Evolutionary conservation across 2,329 filamentous ascomycete species (phyloP), one percentile per base, ranked within the genome.

Genomic region (Paraconiothyrium brasiliense): DNA sequence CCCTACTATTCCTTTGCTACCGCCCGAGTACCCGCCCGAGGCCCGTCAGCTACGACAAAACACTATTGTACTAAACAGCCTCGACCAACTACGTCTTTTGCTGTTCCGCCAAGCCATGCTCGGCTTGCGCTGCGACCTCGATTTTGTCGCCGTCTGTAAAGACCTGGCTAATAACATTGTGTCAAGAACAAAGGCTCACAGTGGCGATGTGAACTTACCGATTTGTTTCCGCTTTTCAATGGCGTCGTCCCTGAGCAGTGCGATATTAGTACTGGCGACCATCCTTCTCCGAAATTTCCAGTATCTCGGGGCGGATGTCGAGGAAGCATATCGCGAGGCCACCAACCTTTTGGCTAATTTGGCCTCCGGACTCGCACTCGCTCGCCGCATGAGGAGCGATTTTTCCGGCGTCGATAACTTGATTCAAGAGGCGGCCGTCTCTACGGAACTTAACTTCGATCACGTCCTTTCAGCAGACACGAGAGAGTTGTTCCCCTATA

Each of bases 31-130:
- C 6, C 39, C 59, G 20, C 58, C 59, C 3, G 64, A 69, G 6
- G 14, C 59, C 16, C 58, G 35, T 32, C 61, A 64, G 56, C 59
- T 60, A 49, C 64, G 58, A 10, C 60, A 68, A 41, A 59, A 67
- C 30, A 66, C 69, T 32, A 51, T 71, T 27, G 35, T 75, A 9
- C 55, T 63, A 8, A 64, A 68, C 27, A 67, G 66, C 56, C 61
- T 71, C 49, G 62, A 69, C 20, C 67, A 71, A 37, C 63, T 76
- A 34, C 62, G 68, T 14, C 64, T 79, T 34, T 61, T 71, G 20
- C 63, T 74, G 44, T 50, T 66, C 44, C 68, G 75, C 16, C 58
- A 66, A 52, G 61, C 50, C 46, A 62, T 76, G 64, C 61, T 72
- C 2, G 66, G 71, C 9, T 54, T 77, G 50, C 58, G 68, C 27